Base-by-base conservation (phyloP, 352 stramenopile genomes). In the Thraustotheca clavata region DNA sequence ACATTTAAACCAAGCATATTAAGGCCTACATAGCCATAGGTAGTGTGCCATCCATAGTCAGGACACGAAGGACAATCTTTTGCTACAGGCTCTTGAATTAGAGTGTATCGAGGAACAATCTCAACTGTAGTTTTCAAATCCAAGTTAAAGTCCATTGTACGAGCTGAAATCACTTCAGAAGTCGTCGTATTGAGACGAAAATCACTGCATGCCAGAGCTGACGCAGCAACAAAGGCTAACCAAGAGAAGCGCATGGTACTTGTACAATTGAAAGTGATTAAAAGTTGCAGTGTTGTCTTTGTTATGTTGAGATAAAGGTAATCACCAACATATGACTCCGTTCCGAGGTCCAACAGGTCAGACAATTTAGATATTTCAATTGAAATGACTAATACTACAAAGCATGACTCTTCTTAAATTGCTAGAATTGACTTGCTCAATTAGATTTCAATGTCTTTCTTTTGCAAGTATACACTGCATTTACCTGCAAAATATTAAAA, bases 1-100 rank as follows among this genome's bases (percentile, higher is more conserved):
- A 80, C 67, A 40, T 84, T 86, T n/a, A 81, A 29, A 0, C 76
- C 75, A 38, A 79, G 78, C 33, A 82, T 69, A 41, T 86, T 86
- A 52, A 79, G 48, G 2, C 59, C 77, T 14, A 86, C 67, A 33
- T 83, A 86, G 32, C 75, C 77, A 29, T 78, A 71, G 63, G 59
- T 71, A 40, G 55, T 72, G 14, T 29, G 26, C 77, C 77, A 86
- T 12, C 70, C 49, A 29, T 77, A 79, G 65, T 84, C 67, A 31
- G 72, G 65, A 49, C 77, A 86, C 26, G 75, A 43, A 18, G 72
- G 22, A 20, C 75, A 86, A 5, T 62, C 50, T 36, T 60, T 40
- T 26, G 73, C 74, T 0, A 75, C 71, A 5, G 74, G 52, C 26
- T 86, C 77, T 36, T 86, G 67, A 66, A 86, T 79, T 29, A 61